A percentile compares a stretch with the other conserved stretches of the same genome.
Conservation (phyloP, 192 early-diverging fungal genomes). For the Dispira parvispora region DNA sequence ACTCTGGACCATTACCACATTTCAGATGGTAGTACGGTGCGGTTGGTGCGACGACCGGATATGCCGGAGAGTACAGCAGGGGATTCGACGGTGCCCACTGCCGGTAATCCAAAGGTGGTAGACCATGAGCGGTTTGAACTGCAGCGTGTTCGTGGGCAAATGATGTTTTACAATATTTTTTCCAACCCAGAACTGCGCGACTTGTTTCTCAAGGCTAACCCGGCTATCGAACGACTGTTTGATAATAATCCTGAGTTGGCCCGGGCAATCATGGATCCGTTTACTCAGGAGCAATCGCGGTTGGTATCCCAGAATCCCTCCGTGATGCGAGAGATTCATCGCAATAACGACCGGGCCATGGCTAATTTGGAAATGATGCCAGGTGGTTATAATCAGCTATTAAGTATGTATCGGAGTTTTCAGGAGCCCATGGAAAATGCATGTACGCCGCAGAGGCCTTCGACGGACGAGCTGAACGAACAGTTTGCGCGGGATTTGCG, state of each 20-base stretch:
- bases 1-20: not conserved
- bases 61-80: too few species aligned
- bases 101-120: not conserved
- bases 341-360: conserved; percentile 33
- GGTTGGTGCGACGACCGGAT: not conserved
- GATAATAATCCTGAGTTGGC: conserved; percentile 29
- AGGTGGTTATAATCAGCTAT: conserved; percentile 29
- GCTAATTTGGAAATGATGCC: conserved; percentile 28
- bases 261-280: conserved; percentile 22
- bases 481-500: conserved; percentile 22
- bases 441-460: conserved; percentile 14
- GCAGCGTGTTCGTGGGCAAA: not conserved
- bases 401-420: conserved; percentile 25
- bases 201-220: conserved; percentile 25
- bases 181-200: conserved; percentile 20
- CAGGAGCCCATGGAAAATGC: conserved; percentile 24
- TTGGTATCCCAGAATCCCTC: conserved; percentile 19
- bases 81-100: not conserved
- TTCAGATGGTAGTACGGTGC: conserved; percentile 2
- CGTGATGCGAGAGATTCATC: conserved; percentile 29
- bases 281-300: conserved; percentile 20
- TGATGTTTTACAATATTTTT: not conserved
- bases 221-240: conserved; percentile 21
- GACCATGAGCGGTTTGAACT: not conserved
- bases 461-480: conserved; percentile 21